These are phyloP conservation scores for Pistacia atlantica DNA, from an alignment of 345 rosid species.

Conservation along the genomic window DNA sequence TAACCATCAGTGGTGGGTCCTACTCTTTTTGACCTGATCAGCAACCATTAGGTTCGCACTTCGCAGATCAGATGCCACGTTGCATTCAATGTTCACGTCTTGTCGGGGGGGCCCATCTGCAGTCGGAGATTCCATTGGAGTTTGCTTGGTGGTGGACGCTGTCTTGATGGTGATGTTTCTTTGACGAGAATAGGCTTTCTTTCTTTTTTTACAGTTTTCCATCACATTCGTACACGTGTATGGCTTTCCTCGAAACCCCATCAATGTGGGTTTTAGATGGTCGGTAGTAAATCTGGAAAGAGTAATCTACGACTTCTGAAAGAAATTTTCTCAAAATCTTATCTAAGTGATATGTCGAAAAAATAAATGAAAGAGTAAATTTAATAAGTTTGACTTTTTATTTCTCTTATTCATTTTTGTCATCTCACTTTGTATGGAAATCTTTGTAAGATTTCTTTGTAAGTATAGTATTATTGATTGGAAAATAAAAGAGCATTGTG, in stretches of 20 bases:
- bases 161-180: constrained; percentile 20
- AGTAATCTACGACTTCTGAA: no score
- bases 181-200: background rate
- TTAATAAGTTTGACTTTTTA: no score
- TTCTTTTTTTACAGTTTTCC: no score
- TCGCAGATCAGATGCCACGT: constrained; percentile 31
- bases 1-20: constrained; percentile 22
- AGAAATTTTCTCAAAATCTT: no score
- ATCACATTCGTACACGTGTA: constrained; percentile 33
- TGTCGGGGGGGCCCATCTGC: constrained; percentile 13
- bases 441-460: no score
- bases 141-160: constrained; percentile 28
- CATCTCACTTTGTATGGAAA: no score
- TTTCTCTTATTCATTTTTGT: no score
- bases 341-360: no score
- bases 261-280: constrained; percentile 25
- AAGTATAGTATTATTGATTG: no score
- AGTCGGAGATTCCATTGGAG: constrained; percentile 20
- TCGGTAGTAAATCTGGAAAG: constrained; percentile 22
- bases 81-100: constrained; percentile 11
- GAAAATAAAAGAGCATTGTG: background rate
- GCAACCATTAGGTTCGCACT: background rate
- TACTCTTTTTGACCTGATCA: constrained; percentile 18
- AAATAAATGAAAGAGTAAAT: no score
- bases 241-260: constrained; percentile 10